Evolutionary conservation across 106 monocot genomes (phyloP).

Genomic region (Allium fistulosum): DNA sequence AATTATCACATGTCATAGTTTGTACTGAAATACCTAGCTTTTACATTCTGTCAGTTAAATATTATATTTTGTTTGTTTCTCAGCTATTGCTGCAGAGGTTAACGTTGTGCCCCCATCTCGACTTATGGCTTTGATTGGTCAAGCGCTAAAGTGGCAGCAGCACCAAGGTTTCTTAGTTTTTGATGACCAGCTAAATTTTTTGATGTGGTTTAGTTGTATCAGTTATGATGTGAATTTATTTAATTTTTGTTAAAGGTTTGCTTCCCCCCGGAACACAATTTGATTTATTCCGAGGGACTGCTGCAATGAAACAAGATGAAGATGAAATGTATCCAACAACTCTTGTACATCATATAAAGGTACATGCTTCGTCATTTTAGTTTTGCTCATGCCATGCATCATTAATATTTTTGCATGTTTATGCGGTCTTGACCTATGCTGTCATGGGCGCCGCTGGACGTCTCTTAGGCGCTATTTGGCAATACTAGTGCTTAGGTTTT

Average conservation of each 20-base stretch:
- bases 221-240: background rate
- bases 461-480: too few relatives aligned
- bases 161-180: constrained; percentile 63
- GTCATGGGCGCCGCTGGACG: too few relatives aligned
- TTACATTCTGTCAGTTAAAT: background rate
- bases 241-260: constrained; percentile 41
- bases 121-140: constrained; percentile 91
- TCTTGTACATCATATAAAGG: constrained; percentile 80
- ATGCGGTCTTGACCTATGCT: too few relatives aligned
- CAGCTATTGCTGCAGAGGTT: constrained; percentile 92
- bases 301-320: constrained; percentile 99
- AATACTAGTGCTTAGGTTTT: too few relatives aligned
- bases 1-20: too few relatives aligned
- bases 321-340: constrained; percentile 90
- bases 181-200: background rate
- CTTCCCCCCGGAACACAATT: constrained; percentile 95
- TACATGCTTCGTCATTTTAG: constrained; percentile 7
- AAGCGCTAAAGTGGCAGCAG: constrained; percentile 99
- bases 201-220: background rate
- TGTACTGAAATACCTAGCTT: too few relatives aligned
- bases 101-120: constrained; percentile 94
- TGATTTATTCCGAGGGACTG: constrained; percentile 96
- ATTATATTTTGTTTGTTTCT: constrained; percentile 5
- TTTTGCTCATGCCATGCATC: background rate
- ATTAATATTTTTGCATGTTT: too few relatives aligned